Conservation (phyloP, 2,329 filamentous ascomycete genomes). For the Colletotrichum coccodes region DNA sequence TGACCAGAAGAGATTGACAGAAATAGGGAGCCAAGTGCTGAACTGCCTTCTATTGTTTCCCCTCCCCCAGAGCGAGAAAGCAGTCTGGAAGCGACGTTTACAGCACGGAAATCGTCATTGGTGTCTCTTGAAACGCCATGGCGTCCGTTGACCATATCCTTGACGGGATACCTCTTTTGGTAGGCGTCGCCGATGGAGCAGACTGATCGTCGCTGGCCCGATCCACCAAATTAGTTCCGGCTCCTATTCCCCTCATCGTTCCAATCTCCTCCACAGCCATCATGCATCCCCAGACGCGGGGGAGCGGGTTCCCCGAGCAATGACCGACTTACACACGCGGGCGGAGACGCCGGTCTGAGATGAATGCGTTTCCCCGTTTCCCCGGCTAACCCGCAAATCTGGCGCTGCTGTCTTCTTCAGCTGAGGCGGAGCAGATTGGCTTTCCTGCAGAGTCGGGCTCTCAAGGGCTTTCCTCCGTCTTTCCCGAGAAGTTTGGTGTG, state of each 20-base stretch:
- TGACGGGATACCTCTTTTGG: conserved; percentile 3
- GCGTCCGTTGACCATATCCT: background rate
- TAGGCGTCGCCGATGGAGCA: background rate
- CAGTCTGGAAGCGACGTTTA: background rate
- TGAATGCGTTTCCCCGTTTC: background rate
- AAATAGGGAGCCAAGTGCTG: background rate
- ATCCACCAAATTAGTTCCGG: background rate
- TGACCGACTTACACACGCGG: background rate
- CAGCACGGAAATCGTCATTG: conserved; percentile 13
- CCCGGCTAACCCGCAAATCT: background rate
- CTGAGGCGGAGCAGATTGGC: background rate
- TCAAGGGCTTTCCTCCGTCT: background rate
- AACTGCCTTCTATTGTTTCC: background rate
- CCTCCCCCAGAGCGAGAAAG: background rate
- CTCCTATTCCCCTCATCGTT: conserved; percentile 3
- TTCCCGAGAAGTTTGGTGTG: background rate
- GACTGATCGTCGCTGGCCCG: background rate
- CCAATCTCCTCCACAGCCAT: conserved; percentile 5
- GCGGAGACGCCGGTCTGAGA: background rate
- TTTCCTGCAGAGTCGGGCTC: background rate
- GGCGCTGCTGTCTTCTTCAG: background rate
- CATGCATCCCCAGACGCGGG: conserved; percentile 8
- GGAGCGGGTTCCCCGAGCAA: background rate
- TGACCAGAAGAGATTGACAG: background rate
- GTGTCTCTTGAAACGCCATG: conserved; percentile 1